These are phyloP conservation scores for Maudiozyma turicensis DNA, from an alignment of 805 yeast genomes.

Conservation along the genomic window DNA sequence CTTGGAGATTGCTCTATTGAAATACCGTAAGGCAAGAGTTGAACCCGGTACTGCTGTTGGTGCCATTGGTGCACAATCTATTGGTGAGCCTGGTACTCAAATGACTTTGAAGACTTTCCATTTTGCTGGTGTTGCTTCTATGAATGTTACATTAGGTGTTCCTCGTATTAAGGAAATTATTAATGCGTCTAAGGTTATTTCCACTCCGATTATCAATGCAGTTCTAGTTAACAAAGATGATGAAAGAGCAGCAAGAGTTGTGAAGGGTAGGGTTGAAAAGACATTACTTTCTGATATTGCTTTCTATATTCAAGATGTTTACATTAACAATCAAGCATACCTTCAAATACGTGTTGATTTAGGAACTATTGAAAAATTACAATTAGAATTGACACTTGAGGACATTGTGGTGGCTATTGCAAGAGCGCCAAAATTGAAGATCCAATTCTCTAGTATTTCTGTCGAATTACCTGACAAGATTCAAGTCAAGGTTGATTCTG, in stretches of 20 bases:
- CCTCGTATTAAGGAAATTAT: slow-evolving; percentile 99
- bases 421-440: slow-evolving; percentile 82
- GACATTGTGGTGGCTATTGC: slow-evolving; percentile 78
- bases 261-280: slow-evolving; percentile 93
- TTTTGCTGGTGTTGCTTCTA: slow-evolving; percentile 98
- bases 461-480: slow-evolving; percentile 56
- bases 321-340: slow-evolving; percentile 66
- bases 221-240: slow-evolving; percentile 86
- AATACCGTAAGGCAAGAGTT: slow-evolving; percentile 82
- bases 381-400: slow-evolving; percentile 77
- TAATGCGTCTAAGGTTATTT: slow-evolving; percentile 89
- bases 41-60: slow-evolving; percentile 99
- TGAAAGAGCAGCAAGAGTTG: slow-evolving; percentile 97
- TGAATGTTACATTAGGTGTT: slow-evolving; percentile 98
- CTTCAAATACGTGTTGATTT: slow-evolving; percentile 75
- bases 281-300: slow-evolving; percentile 81
- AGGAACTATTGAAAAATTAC: slow-evolving; percentile 77
- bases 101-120: slow-evolving; percentile 96
- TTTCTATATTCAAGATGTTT: slow-evolving; percentile 87
- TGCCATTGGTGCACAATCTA: slow-evolving; percentile 97
- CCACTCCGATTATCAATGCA: slow-evolving; percentile 95
- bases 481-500: slow-evolving; percentile 49
- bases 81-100: slow-evolving; percentile 99
- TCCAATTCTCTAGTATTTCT: slow-evolving; percentile 60
- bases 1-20: slow-evolving; percentile 63